Percentiles rank a stretch among this genome's conserved stretches.
Evolutionary conservation across 306 rosid species (phyloP).

Genomic region (Lathyrus tuberosus): DNA sequence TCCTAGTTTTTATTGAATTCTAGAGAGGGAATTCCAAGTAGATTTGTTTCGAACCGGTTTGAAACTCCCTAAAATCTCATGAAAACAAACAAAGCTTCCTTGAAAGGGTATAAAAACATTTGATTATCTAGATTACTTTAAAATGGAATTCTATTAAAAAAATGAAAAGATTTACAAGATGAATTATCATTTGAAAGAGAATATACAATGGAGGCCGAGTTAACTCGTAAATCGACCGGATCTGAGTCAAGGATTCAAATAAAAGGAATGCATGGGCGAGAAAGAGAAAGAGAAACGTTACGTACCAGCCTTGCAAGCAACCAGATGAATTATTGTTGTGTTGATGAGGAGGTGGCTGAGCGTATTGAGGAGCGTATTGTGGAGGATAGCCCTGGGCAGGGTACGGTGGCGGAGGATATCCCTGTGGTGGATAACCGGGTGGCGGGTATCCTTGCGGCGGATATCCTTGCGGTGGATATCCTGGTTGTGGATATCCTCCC

Average conservation of each 20-base stretch:
- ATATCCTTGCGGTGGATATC: slow-evolving; percentile 44
- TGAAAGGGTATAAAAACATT: background rate
- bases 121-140: too few species aligned
- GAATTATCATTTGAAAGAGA: too few species aligned
- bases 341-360: slow-evolving; percentile 70
- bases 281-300: slow-evolving; percentile 11
- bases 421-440: slow-evolving; percentile 55
- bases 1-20: too few species aligned
- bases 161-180: too few species aligned
- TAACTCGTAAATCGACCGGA: slow-evolving; percentile 38
- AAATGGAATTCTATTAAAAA: too few species aligned
- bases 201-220: background rate
- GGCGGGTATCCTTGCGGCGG: slow-evolving; percentile 56
- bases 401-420: slow-evolving; percentile 48
- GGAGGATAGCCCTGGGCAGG: slow-evolving; percentile 56
- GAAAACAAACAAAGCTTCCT: background rate
- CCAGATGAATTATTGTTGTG: slow-evolving; percentile 51
- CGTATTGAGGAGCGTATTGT: slow-evolving; percentile 76
- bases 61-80: background rate
- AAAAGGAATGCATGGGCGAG: slow-evolving; percentile 1
- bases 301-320: slow-evolving; percentile 80
- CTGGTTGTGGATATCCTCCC: slow-evolving; percentile 61
- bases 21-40: background rate
- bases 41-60: background rate
- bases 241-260: slow-evolving; percentile 38